A percentile compares a stretch with the other conserved stretches of the same genome.
Evolutionary conservation across 2,329 filamentous ascomycete genomes (phyloP).

Genomic region (Macrophomina tecta): DNA sequence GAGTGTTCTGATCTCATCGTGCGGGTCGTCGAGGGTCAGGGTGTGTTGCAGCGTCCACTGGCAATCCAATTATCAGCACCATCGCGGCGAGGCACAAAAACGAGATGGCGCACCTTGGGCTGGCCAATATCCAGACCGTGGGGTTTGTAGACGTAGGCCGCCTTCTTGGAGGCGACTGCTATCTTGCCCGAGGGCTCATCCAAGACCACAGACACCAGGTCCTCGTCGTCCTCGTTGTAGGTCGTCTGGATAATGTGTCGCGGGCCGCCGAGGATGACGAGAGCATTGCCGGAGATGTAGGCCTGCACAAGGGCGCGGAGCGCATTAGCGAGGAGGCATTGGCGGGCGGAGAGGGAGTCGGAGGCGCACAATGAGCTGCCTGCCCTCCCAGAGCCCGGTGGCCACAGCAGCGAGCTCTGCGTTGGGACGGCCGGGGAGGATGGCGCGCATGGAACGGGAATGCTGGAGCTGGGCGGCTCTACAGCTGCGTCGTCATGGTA

Average conservation of each 20-base stretch:
- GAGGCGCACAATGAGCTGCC: constrained; percentile 71
- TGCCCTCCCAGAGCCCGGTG: constrained; percentile 74
- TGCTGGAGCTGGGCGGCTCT: constrained; percentile 19
- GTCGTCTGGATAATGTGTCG: constrained; percentile 85
- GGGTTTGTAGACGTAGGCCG: constrained; percentile 80
- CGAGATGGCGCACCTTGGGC: constrained; percentile 67
- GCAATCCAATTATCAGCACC: constrained; percentile 5
- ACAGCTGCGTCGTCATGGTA: constrained; percentile 27
- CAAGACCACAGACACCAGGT: constrained; percentile 78
- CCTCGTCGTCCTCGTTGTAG: constrained; percentile 75
- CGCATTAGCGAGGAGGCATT: constrained; percentile 18
- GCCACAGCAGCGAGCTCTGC: constrained; percentile 78
- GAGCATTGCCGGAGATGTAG: constrained; percentile 88
- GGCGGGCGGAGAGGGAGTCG: constrained; percentile 16
- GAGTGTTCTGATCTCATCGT: constrained; percentile 63
- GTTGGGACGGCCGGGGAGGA: constrained; percentile 80
- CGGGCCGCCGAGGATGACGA: constrained; percentile 73
- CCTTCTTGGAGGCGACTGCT: constrained; percentile 70
- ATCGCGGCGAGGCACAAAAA: constrained; percentile 18
- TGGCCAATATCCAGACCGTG: constrained; percentile 72
- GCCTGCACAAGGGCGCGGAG: constrained; percentile 57
- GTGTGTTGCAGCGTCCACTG: constrained; percentile 68
- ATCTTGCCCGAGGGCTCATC: constrained; percentile 87
- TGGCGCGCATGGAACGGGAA: constrained; percentile 67
- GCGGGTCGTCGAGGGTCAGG: constrained; percentile 55